phyloP scores from a whole-genome alignment of 768 basidiomycete species.

The Cyclocybe aegerita region DNA sequence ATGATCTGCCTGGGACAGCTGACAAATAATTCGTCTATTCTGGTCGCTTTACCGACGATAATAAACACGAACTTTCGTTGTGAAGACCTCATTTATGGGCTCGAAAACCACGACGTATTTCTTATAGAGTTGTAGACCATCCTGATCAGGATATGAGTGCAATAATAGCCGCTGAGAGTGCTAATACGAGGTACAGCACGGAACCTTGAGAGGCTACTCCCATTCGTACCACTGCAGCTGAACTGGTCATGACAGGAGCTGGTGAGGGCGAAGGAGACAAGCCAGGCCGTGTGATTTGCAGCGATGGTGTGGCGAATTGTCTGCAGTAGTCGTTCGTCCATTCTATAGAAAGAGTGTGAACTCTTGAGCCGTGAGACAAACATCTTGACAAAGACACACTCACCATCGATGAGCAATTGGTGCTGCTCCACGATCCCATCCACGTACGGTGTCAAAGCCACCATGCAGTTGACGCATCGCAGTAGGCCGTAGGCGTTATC shows the following conservation, averaged over 20 bases:
- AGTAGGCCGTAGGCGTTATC: conserved; percentile 8
- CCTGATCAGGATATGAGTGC: too few relatives aligned
- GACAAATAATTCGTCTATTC: too few relatives aligned
- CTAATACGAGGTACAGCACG: too few relatives aligned
- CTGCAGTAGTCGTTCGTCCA: conserved; percentile 12
- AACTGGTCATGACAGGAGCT: not conserved
- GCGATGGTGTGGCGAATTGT: conserved; percentile 6
- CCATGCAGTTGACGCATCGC: conserved; percentile 12
- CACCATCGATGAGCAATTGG: conserved; percentile 12
- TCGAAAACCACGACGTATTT: too few relatives aligned
- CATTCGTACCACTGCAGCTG: too few relatives aligned
- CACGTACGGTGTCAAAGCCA: conserved; percentile 8
- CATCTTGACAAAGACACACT: not conserved
- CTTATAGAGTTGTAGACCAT: too few relatives aligned
- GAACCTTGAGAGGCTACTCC: too few relatives aligned
- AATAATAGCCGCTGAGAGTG: too few relatives aligned
- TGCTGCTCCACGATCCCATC: conserved; percentile 7
- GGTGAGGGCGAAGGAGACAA: conserved; percentile 1
- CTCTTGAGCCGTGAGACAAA: not conserved
- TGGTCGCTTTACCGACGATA: too few relatives aligned
- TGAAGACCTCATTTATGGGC: too few relatives aligned
- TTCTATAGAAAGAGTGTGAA: not conserved
- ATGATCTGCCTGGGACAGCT: too few relatives aligned
- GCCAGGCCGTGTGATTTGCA: not conserved
- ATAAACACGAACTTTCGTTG: too few relatives aligned